Evolutionary conservation across 2,329 filamentous ascomycete genomes (phyloP), one percentile per base, ranked within the genome.

Genomic region (Fusarium albosuccineum): DNA sequence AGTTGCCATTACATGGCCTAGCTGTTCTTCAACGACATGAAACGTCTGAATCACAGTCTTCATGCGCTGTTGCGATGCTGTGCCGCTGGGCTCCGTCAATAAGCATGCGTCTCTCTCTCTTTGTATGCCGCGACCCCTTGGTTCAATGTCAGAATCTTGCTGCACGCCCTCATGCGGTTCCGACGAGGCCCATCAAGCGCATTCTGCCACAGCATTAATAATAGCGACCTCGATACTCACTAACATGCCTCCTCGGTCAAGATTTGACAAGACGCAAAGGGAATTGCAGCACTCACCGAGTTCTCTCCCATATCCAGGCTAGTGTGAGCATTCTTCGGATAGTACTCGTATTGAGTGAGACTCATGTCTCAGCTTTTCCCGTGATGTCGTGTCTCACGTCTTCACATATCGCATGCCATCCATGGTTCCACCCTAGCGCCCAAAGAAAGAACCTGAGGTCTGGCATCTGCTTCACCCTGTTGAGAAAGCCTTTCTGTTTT

Each of bases 311-410:
- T 36, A 45, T 44, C 34, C 9, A 45, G 59, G 34, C 27, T 56
- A 57, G 60, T 17, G 36, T 48, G 29, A 53, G 64, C 57, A 37
- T 49, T 44, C 53, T 54, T 54, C 41, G 40, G 48, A 65, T 49
- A 44, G 58, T 54, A 42, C 26, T 54, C 33, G 64, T 62, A 52
- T 63, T 65, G 60, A 34, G 14, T 64, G 57, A 55, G 51, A 53
- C 60, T 40, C 17, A 29, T 67, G 63, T 67, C 59, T 62, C 45
- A 67, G 59, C 37, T 61, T 64, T 57, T 70, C 62, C 63, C 55
- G 63, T 67, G 66, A 57, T 63, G 59, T 62, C 55, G 33, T 67
- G 66, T 68, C 66, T 67, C 60, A 62, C 56, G 57, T 71, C 33
- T 56, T 55, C 63, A 60, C 61, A 52, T 60, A 68, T 58, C 30